A percentile compares a stretch with the other conserved stretches of the same genome.
Evolutionary conservation across 805 yeast species (phyloP).

Genomic region (Wickerhamomyces chaumierensis): DNA sequence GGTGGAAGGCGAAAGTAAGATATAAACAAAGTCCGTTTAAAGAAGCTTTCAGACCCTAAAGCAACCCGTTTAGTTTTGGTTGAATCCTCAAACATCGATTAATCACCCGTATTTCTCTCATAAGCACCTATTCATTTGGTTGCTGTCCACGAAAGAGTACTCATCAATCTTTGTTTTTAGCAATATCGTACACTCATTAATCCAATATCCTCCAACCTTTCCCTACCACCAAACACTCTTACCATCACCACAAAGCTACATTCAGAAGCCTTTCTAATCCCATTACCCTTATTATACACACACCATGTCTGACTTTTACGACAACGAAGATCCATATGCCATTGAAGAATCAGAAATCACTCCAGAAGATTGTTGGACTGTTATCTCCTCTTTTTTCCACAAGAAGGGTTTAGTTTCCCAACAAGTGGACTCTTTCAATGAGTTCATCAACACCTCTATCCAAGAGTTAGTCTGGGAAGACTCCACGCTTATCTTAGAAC

Average conservation of each 20-base stretch:
- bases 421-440: slow-evolving; percentile 96
- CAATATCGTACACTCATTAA: too few relatives aligned
- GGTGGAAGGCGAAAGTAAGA: not conserved
- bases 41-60: too few relatives aligned
- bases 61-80: not conserved
- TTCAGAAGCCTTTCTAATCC: too few relatives aligned
- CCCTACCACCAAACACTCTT: too few relatives aligned
- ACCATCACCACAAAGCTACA: too few relatives aligned
- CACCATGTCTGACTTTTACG: slow-evolving; percentile 20
- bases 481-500: slow-evolving; percentile 86
- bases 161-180: not conserved
- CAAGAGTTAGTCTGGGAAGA: slow-evolving; percentile 97
- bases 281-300: too few relatives aligned
- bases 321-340: slow-evolving; percentile 58
- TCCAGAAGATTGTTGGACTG: slow-evolving; percentile 99
- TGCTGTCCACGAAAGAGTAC: not conserved
- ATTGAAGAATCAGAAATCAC: slow-evolving; percentile 54
- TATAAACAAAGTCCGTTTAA: not conserved
- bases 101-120: not conserved
- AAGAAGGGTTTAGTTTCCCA: slow-evolving; percentile 96
- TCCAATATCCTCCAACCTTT: too few relatives aligned
- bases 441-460: slow-evolving; percentile 90
- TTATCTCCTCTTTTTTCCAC: slow-evolving; percentile 89
- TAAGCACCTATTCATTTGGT: not conserved
- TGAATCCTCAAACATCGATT: not conserved